A percentile compares a stretch with the other conserved stretches of the same genome.
Evolutionary conservation across 2,329 filamentous ascomycete genomes (phyloP).

Genomic region (Curvularia eragrostidis): DNA sequence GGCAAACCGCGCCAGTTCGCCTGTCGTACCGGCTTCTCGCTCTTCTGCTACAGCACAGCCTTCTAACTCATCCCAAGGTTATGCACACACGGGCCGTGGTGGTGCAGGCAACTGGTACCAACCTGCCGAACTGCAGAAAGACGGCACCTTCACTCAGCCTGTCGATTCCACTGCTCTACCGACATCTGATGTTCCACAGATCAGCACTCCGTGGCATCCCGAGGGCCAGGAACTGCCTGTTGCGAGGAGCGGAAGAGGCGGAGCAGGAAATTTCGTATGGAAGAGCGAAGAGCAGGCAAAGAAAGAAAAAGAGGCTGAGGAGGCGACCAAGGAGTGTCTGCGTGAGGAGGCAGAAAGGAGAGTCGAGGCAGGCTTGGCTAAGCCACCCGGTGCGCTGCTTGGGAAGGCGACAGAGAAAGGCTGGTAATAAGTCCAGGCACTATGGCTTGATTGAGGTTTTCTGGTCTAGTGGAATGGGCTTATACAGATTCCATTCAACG

Average conservation of each 20-base stretch:
- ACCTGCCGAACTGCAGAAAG: conserved; percentile 49
- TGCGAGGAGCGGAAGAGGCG: conserved; percentile 51
- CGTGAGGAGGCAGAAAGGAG: conserved; percentile 49
- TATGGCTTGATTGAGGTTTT: background rate
- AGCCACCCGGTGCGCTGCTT: conserved; percentile 50
- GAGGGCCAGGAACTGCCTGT: conserved; percentile 45
- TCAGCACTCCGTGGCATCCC: conserved; percentile 47
- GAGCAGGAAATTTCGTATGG: conserved; percentile 58
- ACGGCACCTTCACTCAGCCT: conserved; percentile 48
- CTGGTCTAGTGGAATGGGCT: background rate
- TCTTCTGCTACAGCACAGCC: conserved; percentile 23
- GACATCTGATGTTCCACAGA: conserved; percentile 32
- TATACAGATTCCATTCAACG: background rate
- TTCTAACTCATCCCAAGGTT: conserved; percentile 42
- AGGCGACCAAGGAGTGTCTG: conserved; percentile 26
- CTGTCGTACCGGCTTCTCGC: conserved; percentile 15
- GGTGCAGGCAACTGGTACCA: conserved; percentile 58
- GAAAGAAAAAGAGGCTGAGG: conserved; percentile 36
- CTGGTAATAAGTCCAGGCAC: conserved; percentile 18
- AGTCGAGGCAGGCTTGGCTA: conserved; percentile 51
- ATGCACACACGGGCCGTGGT: conserved; percentile 55
- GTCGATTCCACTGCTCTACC: conserved; percentile 40
- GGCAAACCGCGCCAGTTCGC: conserved; percentile 41
- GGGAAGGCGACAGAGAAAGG: conserved; percentile 42
- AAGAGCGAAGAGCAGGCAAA: conserved; percentile 43